Percentiles rank a stretch among this genome's conserved stretches.
phyloP scores from a whole-genome alignment of 202 grass and related monocot species.

The Miscanthus sacchariflorus region DNA sequence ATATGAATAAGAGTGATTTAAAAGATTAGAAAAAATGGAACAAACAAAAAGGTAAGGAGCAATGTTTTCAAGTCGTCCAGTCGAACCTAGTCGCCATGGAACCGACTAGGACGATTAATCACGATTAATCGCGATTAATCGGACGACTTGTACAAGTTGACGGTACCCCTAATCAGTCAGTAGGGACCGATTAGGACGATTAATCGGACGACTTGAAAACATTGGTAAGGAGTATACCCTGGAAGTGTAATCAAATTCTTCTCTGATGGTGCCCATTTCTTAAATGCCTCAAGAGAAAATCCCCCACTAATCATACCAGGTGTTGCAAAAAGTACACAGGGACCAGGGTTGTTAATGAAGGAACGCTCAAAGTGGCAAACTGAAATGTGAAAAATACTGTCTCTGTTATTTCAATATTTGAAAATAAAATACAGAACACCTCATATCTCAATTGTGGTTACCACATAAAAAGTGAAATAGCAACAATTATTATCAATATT shows the following conservation, averaged over 20 bases:
- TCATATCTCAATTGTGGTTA: constrained; percentile 5
- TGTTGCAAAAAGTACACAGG: constrained; percentile 95
- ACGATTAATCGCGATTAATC: too few relatives aligned
- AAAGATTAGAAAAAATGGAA: neutral
- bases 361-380: constrained; percentile 86
- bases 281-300: constrained; percentile 97
- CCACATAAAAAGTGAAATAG: constrained; percentile 20
- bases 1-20: constrained; percentile 20
- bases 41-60: neutral
- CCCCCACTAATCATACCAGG: constrained; percentile 97
- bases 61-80: too few relatives aligned
- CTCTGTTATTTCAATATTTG: neutral
- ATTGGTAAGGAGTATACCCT: constrained; percentile 59
- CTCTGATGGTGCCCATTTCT: constrained; percentile 94
- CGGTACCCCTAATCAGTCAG: too few relatives aligned
- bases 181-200: too few relatives aligned
- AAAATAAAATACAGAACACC: constrained; percentile 1
- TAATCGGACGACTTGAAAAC: too few relatives aligned
- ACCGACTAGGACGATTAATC: too few relatives aligned
- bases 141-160: too few relatives aligned
- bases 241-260: constrained; percentile 90
- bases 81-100: too few relatives aligned
- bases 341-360: constrained; percentile 81
- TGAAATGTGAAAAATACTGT: constrained; percentile 44
- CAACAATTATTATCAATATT: neutral